Percentiles rank a stretch among this genome's conserved stretches.
Conservation (phyloP, 2,329 filamentous ascomycete species). For the Botrytis cinerea region DNA sequence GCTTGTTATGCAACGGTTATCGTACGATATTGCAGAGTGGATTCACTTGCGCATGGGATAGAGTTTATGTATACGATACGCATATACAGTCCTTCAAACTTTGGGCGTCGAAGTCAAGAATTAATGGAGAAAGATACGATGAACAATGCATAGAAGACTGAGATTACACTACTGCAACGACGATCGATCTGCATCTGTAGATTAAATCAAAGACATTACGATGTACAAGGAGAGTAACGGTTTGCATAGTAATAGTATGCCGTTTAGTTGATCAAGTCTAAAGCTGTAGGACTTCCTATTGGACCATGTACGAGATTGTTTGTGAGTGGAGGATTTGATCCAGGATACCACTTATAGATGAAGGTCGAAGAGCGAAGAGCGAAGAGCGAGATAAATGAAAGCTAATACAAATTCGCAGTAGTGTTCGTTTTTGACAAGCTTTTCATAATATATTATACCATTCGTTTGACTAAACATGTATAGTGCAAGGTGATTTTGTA, state of each 20-base stretch:
- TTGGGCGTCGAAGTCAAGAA: neutral
- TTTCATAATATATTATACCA: neutral
- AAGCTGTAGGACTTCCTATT: neutral
- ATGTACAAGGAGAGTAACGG: neutral
- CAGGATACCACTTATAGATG: neutral
- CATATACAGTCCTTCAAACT: neutral
- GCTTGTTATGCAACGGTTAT: neutral
- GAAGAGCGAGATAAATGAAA: neutral
- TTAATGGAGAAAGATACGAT: neutral
- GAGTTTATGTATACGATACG: neutral
- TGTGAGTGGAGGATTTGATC: neutral
- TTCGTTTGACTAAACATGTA: neutral
- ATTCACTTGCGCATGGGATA: neutral
- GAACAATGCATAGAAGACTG: neutral
- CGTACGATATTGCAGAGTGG: neutral
- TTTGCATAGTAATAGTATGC: neutral
- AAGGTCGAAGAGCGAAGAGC: neutral
- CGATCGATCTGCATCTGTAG: neutral
- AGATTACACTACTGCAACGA: neutral
- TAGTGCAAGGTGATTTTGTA: neutral
- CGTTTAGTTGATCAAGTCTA: neutral
- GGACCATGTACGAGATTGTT: neutral
- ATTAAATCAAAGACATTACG: neutral
- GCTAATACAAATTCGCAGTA: neutral
- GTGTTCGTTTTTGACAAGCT: neutral